Evolutionary conservation across 352 stramenopile species (phyloP).

Genomic region (Elongisporangium undulatum): DNA sequence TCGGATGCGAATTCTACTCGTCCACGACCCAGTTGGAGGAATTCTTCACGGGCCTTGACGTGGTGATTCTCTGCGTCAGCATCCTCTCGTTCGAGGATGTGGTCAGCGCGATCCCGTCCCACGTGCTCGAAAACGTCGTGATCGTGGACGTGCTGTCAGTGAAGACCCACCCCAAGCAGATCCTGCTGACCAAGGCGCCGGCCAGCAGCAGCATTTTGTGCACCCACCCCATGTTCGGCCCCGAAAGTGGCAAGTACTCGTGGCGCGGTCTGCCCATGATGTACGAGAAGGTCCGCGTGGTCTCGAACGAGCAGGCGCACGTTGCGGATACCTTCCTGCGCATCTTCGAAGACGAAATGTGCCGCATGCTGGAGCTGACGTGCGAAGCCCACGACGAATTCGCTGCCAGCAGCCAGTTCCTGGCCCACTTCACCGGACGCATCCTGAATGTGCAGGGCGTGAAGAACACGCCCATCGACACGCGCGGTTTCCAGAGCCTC

Average conservation of each 20-base stretch:
- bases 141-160: conserved; percentile 97
- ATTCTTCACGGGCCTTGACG: conserved; percentile 92
- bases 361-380: conserved; percentile 95
- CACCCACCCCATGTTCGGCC: conserved; percentile 98
- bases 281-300: conserved; percentile 92
- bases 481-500: conserved; percentile 96
- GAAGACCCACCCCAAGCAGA: conserved; percentile 96
- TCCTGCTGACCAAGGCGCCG: conserved; percentile 90
- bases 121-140: conserved; percentile 83
- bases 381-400: conserved; percentile 96
- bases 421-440: conserved; percentile 96
- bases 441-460: conserved; percentile 91
- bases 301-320: conserved; percentile 43
- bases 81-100: conserved; percentile 78
- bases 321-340: conserved; percentile 90
- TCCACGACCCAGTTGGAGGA: conserved; percentile 64
- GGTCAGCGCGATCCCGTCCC: conserved; percentile 50
- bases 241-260: conserved; percentile 93
- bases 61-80: conserved; percentile 91
- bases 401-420: conserved; percentile 97
- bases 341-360: conserved; percentile 96
- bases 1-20: conserved; percentile 64
- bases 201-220: conserved; percentile 92
- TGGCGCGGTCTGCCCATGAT: conserved; percentile 96
- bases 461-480: conserved; percentile 93